phyloP scores from a whole-genome alignment of 106 monocot genomes.

The Phalaenopsis equestris region DNA sequence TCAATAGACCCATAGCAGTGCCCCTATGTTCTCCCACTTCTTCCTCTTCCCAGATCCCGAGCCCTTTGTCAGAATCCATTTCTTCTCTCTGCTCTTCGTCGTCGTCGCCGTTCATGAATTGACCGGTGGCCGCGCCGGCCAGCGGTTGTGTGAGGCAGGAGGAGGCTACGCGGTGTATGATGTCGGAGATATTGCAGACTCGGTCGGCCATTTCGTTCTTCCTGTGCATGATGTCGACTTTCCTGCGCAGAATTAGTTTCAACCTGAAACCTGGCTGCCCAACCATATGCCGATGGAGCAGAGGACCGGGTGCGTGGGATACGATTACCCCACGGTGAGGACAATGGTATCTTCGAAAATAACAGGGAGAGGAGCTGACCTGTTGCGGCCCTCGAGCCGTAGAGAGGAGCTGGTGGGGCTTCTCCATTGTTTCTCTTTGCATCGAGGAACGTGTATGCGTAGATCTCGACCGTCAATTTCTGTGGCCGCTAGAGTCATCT shows the following conservation, averaged over 20 bases:
- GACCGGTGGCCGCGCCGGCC: conserved; percentile 4
- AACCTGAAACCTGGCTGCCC: not conserved
- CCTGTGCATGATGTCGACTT: conserved; percentile 6
- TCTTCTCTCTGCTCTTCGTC: not conserved
- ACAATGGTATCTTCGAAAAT: not conserved
- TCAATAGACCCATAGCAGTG: not conserved
- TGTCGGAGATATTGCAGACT: conserved; percentile 39
- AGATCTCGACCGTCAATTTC: not conserved
- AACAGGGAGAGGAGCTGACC: not conserved
- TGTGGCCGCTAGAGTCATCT: not conserved
- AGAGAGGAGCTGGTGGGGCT: not conserved
- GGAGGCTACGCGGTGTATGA: conserved; percentile 70
- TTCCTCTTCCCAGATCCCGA: conserved; percentile 5
- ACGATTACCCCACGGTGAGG: not conserved
- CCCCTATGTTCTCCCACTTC: conserved; percentile 9
- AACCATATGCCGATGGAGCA: not conserved
- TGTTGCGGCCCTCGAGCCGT: conserved; percentile 1
- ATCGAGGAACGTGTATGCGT: not conserved
- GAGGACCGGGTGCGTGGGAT: not conserved
- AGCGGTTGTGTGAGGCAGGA: conserved; percentile 52
- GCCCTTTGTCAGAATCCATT: not conserved
- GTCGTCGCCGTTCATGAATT: conserved; percentile 10
- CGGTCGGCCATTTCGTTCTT: conserved; percentile 36
- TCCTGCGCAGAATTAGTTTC: conserved; percentile 3
- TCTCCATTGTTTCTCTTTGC: not conserved